These are phyloP conservation scores for Backusella mclennaniae DNA, from an alignment of 192 early-diverging fungal genomes.

Conservation along the genomic window DNA sequence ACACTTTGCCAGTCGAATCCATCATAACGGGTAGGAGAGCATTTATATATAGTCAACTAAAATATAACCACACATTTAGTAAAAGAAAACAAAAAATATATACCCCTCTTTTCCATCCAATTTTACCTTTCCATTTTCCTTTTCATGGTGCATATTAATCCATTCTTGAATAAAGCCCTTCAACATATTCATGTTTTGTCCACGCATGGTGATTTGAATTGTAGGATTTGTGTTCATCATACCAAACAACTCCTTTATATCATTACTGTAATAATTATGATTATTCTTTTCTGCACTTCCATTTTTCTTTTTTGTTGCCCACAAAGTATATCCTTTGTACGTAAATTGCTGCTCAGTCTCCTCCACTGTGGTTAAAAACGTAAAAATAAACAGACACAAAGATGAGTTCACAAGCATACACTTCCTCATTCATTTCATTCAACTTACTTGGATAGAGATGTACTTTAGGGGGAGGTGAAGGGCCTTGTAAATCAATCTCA, in stretches of 20 bases:
- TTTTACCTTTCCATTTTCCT: constrained; percentile 29
- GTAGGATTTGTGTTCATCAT: constrained; percentile 5
- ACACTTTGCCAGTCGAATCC: constrained; percentile 12
- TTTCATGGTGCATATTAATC: constrained; percentile 20
- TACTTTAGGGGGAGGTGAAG: constrained; percentile 11
- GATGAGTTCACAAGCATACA: no score
- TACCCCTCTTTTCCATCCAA: neutral
- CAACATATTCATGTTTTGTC: neutral
- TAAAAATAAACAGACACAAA: no score
- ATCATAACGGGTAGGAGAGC: neutral
- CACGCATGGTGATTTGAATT: constrained; percentile 12
- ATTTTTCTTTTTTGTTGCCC: neutral
- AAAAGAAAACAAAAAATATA: neutral
- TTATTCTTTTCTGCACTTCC: neutral
- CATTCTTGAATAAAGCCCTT: constrained; percentile 25
- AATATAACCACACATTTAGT: neutral
- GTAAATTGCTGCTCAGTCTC: neutral
- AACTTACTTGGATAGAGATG: constrained; percentile 24
- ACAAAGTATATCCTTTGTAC: constrained; percentile 18
- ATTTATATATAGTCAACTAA: constrained; percentile 13
- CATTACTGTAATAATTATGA: neutral
- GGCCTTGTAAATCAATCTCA: neutral
- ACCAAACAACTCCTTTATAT: neutral
- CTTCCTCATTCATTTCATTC: neutral
- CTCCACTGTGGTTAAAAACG: neutral